phyloP scores from a whole-genome alignment of 352 stramenopile species.

The Globisporangium splendens region DNA sequence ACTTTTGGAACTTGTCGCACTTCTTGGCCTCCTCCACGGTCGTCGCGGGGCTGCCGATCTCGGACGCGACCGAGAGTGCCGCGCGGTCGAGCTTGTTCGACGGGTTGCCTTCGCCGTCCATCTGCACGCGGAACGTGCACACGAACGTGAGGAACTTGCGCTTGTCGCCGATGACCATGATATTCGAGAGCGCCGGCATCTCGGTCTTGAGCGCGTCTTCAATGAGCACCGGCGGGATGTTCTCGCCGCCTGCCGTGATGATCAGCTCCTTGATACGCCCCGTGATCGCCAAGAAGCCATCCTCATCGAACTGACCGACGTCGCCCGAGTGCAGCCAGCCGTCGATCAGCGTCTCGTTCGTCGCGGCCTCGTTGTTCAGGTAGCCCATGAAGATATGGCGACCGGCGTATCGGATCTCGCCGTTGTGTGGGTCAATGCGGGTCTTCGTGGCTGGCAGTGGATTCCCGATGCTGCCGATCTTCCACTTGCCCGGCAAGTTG shows the following conservation, averaged over 20 bases:
- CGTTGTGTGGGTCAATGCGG: constrained; percentile 40
- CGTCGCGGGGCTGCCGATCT: constrained; percentile 57
- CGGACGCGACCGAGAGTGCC: constrained; percentile 56
- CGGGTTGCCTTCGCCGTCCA: constrained; percentile 51
- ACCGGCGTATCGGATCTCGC: constrained; percentile 65
- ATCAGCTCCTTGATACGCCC: constrained; percentile 94
- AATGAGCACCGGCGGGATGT: constrained; percentile 87
- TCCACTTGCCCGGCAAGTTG: constrained; percentile 74
- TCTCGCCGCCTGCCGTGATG: constrained; percentile 91
- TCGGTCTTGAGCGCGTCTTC: constrained; percentile 86
- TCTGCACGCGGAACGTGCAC: constrained; percentile 73
- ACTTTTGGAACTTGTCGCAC: constrained; percentile 66
- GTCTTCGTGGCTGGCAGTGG: constrained; percentile 51
- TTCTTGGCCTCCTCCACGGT: constrained; percentile 76
- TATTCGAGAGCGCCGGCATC: constrained; percentile 75
- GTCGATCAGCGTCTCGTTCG: constrained; percentile 62
- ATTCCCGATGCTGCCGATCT: constrained; percentile 78
- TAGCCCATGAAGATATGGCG: constrained; percentile 79
- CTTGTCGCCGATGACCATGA: constrained; percentile 90
- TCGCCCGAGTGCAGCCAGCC: constrained; percentile 92
- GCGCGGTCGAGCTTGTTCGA: constrained; percentile 70
- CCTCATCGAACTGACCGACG: constrained; percentile 73
- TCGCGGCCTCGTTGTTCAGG: constrained; percentile 52
- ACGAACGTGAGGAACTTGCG: constrained; percentile 89
- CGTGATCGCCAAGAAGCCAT: constrained; percentile 90